phyloP scores from a whole-genome alignment of 2,329 filamentous ascomycete genomes.

The Stachybotrys chlorohalonatus region DNA sequence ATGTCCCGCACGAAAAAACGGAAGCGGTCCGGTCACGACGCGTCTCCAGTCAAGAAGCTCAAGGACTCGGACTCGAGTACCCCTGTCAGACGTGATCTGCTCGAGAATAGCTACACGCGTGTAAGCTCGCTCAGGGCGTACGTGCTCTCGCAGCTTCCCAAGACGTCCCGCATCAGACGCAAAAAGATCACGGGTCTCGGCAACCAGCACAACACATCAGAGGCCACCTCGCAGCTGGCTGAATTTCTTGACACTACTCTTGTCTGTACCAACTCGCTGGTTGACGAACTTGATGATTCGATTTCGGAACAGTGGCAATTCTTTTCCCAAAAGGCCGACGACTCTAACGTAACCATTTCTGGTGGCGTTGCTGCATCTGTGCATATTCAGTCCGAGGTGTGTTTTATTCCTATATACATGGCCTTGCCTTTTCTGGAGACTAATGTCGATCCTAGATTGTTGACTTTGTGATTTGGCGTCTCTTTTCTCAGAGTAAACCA shows the following conservation, averaged over 20 bases:
- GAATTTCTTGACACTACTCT: constrained; percentile 60
- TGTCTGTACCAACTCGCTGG: constrained; percentile 39
- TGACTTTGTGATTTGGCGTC: constrained; percentile 66
- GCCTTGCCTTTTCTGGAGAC: constrained; percentile 1
- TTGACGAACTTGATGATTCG: constrained; percentile 17
- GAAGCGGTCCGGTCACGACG: constrained; percentile 12
- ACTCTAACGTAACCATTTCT: constrained; percentile 45
- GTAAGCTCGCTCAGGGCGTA: constrained; percentile 63
- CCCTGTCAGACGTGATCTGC: constrained; percentile 46
- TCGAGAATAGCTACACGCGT: constrained; percentile 58
- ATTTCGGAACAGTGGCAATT: constrained; percentile 47
- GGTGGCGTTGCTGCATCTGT: constrained; percentile 30
- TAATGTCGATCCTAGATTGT: constrained; percentile 47
- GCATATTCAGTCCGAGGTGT: constrained; percentile 53
- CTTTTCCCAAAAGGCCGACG: constrained; percentile 55
- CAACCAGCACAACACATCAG: constrained; percentile 11
- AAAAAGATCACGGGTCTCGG: constrained; percentile 45
- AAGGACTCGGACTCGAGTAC: constrained; percentile 5
- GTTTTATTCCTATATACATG: neutral
- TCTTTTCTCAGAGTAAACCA: constrained; percentile 54
- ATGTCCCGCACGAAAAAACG: constrained; percentile 19
- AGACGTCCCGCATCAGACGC: constrained; percentile 53
- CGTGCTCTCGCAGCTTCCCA: constrained; percentile 55
- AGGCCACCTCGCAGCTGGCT: constrained; percentile 35
- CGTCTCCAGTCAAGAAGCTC: constrained; percentile 11